phyloP scores from a whole-genome alignment of 495 filamentous ascomycete genomes.

The Neurospora sp. region DNA sequence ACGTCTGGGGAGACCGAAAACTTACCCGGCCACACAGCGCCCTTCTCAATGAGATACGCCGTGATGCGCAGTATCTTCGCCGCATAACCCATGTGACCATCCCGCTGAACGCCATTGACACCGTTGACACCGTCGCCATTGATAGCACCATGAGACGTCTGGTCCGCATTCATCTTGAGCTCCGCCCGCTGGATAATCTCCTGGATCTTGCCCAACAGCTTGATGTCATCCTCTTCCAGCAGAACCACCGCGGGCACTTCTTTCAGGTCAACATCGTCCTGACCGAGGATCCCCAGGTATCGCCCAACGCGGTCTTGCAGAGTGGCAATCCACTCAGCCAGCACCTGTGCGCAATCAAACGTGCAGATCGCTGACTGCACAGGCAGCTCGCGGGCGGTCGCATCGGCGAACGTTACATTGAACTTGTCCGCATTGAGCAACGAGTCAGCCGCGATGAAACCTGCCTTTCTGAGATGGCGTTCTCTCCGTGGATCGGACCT shows the following conservation, averaged over 20 bases:
- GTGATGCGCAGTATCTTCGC: conserved; percentile 80
- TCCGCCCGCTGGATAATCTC: conserved; percentile 72
- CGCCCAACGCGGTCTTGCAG: conserved; percentile 90
- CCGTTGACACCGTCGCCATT: conserved; percentile 1
- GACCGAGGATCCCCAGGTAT: conserved; percentile 78
- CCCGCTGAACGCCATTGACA: conserved; percentile 45
- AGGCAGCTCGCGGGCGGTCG: conserved; percentile 81
- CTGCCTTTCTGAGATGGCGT: conserved; percentile 83
- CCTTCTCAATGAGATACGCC: conserved; percentile 81
- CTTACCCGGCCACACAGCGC: conserved; percentile 87
- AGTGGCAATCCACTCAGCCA: conserved; percentile 92
- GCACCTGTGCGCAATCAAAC: conserved; percentile 93
- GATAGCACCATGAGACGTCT: conserved; percentile 11
- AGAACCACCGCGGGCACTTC: conserved; percentile 80
- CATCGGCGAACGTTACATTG: conserved; percentile 77
- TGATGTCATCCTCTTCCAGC: conserved; percentile 84
- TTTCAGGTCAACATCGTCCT: conserved; percentile 64
- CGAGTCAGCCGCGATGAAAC: conserved; percentile 89
- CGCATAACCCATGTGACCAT: conserved; percentile 62
- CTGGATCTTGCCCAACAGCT: conserved; percentile 75
- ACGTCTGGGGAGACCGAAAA: conserved; percentile 7
- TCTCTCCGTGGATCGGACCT: conserved; percentile 49
- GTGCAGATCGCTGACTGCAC: conserved; percentile 87
- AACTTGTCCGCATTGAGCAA: conserved; percentile 82
- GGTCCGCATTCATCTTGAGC: conserved; percentile 60